Evolutionary conservation across 495 filamentous ascomycete species (phyloP), one percentile per base, ranked within the genome.

Genomic region (Hypoxylon crocopeplum): DNA sequence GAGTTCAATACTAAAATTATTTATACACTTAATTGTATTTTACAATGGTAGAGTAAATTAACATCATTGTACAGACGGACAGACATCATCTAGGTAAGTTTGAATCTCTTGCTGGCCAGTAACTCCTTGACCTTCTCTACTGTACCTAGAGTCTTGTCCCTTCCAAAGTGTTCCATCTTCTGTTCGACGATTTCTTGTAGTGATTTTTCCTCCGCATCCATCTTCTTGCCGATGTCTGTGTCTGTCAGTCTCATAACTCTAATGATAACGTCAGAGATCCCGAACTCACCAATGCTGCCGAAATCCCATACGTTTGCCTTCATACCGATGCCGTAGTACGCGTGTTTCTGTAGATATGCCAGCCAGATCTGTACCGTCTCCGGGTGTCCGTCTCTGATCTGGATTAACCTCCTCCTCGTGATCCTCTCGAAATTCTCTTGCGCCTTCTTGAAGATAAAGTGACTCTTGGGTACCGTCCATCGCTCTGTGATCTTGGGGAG

Each of bases 351-450:
- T 59, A 98, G 70, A 59, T 94, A 98, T 10, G 90, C 93, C 37
- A 98, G 74, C 94, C 94, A 98, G 19, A 89, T 67, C 72, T 94
- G 86, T 29, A 98, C 92, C 3, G 83, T 85, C 73, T 97, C 91
- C 10, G 91, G 86, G 72, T 96, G 81, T 5, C 92, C 95, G 73
- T 98, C 94, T 66, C 91, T 87, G 69, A 98, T 92, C 77, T 97
- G 92, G 44, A 98, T 91, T 60, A 97, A 70, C 19, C 94, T 79
- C 45, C 94, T 84, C 55, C 92, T 71, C 13, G 94, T 98, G 48
- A 92, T 87, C 13, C 94, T 82, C 78, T 97, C 93, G 68, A 93
- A 98, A 71, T 98, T 98, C 77, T 98, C 95, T 74, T 98, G 92
- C 52, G 84, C 88, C 78, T 98, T 98, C 78, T 98, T 98, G 80